These are phyloP conservation scores for Boletus sp. DNA, from an alignment of 1,284 basidiomycete species.

Conservation along the genomic window DNA sequence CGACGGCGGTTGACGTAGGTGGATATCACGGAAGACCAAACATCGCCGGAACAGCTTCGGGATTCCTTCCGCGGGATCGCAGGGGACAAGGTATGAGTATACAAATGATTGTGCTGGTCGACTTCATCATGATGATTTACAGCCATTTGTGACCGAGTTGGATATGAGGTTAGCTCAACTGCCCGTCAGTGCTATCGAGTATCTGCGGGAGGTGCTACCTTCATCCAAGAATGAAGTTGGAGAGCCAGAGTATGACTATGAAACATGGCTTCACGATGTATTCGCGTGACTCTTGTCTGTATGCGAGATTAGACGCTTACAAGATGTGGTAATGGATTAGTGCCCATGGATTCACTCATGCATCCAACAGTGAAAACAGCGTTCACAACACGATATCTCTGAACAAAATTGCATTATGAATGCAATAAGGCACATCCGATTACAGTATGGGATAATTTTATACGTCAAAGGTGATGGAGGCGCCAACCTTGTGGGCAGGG, in stretches of 20 bases:
- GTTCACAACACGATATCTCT: background rate
- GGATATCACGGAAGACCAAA: constrained; percentile 94
- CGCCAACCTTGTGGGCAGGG: constrained; percentile 76
- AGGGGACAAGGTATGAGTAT: constrained; percentile 71
- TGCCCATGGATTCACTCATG: background rate
- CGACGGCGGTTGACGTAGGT: constrained; percentile 48
- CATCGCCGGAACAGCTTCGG: constrained; percentile 86
- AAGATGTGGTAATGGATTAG: background rate
- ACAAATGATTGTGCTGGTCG: constrained; percentile 1
- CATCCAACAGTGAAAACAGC: background rate
- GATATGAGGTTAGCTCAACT: constrained; percentile 88
- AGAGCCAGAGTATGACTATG: constrained; percentile 74
- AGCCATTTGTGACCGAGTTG: constrained; percentile 92
- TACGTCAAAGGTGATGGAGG: constrained; percentile 70
- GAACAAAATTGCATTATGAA: constrained; percentile 14
- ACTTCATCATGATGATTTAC: constrained; percentile 18
- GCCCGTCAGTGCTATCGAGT: constrained; percentile 75
- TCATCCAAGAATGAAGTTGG: constrained; percentile 45
- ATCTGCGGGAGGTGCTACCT: constrained; percentile 78
- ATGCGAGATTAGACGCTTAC: background rate
- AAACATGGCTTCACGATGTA: constrained; percentile 73
- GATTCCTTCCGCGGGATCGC: constrained; percentile 94
- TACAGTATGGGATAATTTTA: constrained; percentile 37
- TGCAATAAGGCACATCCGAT: constrained; percentile 13
- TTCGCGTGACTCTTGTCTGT: constrained; percentile 46